Base-by-base conservation (phyloP, 495 filamentous ascomycete genomes). In the Astrothelium subdiscretum region DNA sequence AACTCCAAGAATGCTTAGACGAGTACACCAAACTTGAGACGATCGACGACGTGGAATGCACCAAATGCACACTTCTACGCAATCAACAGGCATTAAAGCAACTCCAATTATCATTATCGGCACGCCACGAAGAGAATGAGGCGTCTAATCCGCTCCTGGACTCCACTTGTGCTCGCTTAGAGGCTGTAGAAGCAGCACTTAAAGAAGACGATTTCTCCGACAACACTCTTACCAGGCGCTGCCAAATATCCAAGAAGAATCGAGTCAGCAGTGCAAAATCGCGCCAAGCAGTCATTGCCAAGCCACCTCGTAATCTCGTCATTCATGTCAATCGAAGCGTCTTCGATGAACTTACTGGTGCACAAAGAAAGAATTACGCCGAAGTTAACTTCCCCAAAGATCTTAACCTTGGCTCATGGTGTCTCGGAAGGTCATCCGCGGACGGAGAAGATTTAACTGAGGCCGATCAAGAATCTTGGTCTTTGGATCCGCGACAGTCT, bases 251-350 rank as follows among this genome's bases (percentile, higher is more conserved):
- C 0, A 74, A 82, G n/a, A 87, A 87, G 67, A 83, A 81, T 65
- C 77, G 83, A 57, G 81, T 89, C 2, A 79, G 78, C 1, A 83
- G 85, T 3, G 92, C 86, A 1, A 99, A 99, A 68, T 91, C 94
- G 11, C 83, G 90, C 32, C 95, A 99, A 71, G 83, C 86, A 6
- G 89, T 90, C 24, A 83, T 99, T 62, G 89, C 88, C 3, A 79
- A 92, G 10, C 76, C 90, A 1, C 95, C 95, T 1, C 81, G 82
- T 58, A 87, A 85, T 57, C 77, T 99, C 12, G 86, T 85, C 0
- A 77, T 96, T 2, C 95, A 99, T 71, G 78, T 97, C 67, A 97
- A 97, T 68, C 83, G 95, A 8, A 97, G 91, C 62, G 76, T 92
- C 0, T 97, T 96, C 65, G 88, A 97, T 65, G 90, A 96, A 64